These are phyloP conservation scores for Heritiera littoralis DNA, from an alignment of 345 rosid species.

Conservation along the genomic window DNA sequence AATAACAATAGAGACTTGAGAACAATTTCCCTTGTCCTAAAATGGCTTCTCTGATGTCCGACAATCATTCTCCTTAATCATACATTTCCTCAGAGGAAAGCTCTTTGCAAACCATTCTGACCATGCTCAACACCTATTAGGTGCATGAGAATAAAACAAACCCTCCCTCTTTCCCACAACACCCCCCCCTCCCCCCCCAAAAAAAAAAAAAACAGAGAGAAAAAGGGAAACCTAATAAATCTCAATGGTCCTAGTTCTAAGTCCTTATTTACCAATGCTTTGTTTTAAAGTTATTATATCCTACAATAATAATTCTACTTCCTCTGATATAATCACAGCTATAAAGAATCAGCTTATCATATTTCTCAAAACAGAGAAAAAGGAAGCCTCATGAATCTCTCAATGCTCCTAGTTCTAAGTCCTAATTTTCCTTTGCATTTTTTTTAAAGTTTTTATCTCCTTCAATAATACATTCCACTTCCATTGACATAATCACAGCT, in stretches of 20 bases:
- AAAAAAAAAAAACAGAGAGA: not conserved
- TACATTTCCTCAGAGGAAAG: not conserved
- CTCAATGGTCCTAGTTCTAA: not conserved
- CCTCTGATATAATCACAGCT: not conserved
- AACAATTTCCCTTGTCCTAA: not conserved
- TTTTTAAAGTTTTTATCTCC: not conserved
- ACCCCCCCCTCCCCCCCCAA: not conserved
- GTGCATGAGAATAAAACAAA: not conserved
- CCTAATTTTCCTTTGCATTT: not conserved
- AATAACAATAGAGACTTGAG: not conserved
- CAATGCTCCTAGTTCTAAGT: not conserved
- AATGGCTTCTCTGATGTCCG: not conserved
- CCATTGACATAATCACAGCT: conserved; percentile 3
- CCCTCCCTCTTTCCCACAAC: no score
- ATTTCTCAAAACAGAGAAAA: conserved; percentile 45
- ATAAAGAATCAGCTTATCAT: conserved; percentile 48
- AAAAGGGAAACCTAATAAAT: not conserved
- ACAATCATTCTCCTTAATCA: not conserved
- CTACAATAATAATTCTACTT: not conserved
- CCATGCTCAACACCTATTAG: not conserved
- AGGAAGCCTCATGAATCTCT: conserved; percentile 1
- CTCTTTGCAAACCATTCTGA: conserved; percentile 13
- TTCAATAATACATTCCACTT: not conserved
- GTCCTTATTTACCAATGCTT: not conserved
- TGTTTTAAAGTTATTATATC: not conserved